Evolutionary conservation across 1,139 yeast species (phyloP).

Genomic region (Trichomonascaceae sp.): DNA sequence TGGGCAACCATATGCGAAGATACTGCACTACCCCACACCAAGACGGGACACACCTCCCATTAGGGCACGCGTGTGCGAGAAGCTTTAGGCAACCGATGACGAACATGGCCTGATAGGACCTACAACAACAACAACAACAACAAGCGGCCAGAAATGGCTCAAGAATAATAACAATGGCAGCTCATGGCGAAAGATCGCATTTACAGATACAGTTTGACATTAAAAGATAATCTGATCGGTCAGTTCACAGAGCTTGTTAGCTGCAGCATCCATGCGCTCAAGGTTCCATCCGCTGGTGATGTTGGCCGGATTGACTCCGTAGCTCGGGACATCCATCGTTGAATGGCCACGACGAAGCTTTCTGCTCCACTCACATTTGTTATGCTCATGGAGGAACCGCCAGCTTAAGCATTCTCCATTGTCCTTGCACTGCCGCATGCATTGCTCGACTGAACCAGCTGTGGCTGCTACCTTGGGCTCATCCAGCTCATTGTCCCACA

Average conservation of each 20-base stretch:
- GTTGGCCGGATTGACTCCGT: neutral
- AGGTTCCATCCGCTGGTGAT: neutral
- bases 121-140: too few species aligned
- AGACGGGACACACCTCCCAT: too few species aligned
- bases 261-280: neutral
- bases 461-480: too few species aligned
- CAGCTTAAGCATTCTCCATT: conserved; percentile 3
- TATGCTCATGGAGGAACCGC: neutral
- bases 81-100: too few species aligned
- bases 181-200: too few species aligned
- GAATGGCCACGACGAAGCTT: neutral
- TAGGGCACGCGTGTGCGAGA: too few species aligned
- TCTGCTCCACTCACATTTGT: neutral
- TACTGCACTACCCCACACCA: too few species aligned
- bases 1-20: too few species aligned
- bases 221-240: neutral
- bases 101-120: too few species aligned
- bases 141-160: too few species aligned
- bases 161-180: too few species aligned
- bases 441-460: neutral
- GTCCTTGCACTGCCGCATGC: conserved; percentile 2
- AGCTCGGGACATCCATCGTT: neutral
- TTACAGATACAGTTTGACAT: too few species aligned
- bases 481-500: conserved; percentile 18
- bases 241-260: neutral